Evolutionary conservation across 2,329 filamentous ascomycete species (phyloP), one percentile per base, ranked within the genome.

Genomic region (Xylaria sp.): DNA sequence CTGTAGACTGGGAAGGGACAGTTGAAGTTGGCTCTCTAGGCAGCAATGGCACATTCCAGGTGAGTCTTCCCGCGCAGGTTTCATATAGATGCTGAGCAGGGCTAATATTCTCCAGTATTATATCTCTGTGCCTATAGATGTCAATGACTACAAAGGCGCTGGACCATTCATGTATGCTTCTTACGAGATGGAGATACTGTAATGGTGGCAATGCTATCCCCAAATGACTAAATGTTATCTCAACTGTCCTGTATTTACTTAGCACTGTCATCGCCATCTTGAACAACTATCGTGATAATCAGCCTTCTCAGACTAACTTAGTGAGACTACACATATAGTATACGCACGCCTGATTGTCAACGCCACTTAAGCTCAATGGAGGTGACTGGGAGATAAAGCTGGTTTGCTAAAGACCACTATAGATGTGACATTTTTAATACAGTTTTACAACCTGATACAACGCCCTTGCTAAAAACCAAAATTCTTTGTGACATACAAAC

Each of bases 21-120:
- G 85, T 87, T 1, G 72, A 78, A 50, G 85, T 88, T 12, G 85
- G 86, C 39, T 86, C 83, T 65, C 74, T 88, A 68, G 81, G 78
- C 61, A 82, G 82, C 3, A 80, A 84, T 72, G 85, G 80, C 5
- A 81, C 79, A 23, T 88, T 83, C 72, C 82, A 86, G 79, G 85
- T 86, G 73, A 78, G 81, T 63, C 32, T 41, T 69, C 1, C 20
- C 13, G 0, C 18, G 20, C 50, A 20, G 34, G 9, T 60, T 23
- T 13, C 25, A 34, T 23, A 15, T 55, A 23, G n/a, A 34, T 37
- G 18, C 62, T 32, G 4, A 48, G 32, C 28, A 55, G 39, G 48
- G 48, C 56, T 73, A 3, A 72, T 51, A 12, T 56, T 34, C 25
- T 51, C 12, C 18, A 83, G 81, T 84, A 84, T 67, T 84, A 85